Evolutionary conservation across 169 alveolate genomes (phyloP).

Genomic region (Besnoitia besnoiti): DNA sequence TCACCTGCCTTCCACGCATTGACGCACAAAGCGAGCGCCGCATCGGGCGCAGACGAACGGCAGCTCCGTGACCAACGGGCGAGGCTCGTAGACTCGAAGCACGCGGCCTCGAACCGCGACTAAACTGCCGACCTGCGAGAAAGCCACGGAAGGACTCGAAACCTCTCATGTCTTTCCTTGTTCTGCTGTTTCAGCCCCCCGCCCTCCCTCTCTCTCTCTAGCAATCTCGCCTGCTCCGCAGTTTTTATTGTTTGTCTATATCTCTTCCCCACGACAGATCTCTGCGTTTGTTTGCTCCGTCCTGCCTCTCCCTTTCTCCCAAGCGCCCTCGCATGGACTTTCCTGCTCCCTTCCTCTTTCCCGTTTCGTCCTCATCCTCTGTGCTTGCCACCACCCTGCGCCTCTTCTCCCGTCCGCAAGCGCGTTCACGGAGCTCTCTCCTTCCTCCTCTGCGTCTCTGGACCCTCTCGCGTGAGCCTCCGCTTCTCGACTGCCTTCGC

Average conservation of each 20-base stretch:
- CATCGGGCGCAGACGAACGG: conserved; percentile 41
- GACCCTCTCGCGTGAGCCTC: background rate
- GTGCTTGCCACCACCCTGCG: background rate
- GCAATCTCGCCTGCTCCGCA: background rate
- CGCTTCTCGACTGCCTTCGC: too few species aligned
- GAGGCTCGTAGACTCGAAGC: conserved; percentile 37
- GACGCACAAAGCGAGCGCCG: background rate
- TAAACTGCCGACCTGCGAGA: conserved; percentile 33
- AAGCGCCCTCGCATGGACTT: too few species aligned
- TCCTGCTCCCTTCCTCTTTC: background rate
- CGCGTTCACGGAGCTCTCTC: too few species aligned
- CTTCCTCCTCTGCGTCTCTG: background rate
- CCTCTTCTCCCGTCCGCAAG: background rate
- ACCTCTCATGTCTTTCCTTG: background rate
- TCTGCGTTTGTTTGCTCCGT: too few species aligned
- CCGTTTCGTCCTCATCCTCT: background rate
- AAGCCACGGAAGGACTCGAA: background rate
- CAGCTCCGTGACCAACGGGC: conserved; percentile 20
- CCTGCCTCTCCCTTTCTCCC: background rate
- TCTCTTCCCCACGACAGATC: too few species aligned
- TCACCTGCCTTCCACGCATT: conserved; percentile 35
- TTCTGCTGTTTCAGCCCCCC: background rate
- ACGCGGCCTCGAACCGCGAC: conserved; percentile 50
- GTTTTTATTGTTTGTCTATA: background rate
- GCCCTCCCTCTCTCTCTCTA: background rate